Conservation (phyloP, 2,329 filamentous ascomycete genomes). For the Penicillium glabrum region DNA sequence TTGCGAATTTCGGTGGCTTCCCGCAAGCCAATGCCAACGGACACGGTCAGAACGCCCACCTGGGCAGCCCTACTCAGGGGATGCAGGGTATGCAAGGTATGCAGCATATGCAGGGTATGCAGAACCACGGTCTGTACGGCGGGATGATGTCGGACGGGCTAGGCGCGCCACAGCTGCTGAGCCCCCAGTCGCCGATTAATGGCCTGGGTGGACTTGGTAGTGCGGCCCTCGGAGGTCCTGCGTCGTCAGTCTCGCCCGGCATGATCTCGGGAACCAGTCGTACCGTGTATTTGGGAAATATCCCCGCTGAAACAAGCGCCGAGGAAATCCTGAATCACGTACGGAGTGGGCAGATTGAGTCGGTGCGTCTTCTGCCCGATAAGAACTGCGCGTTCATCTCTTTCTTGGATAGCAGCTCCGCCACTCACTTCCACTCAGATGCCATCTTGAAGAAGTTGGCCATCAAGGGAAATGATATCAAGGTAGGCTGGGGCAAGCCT, state of each 20-base stretch:
- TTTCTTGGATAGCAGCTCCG: constrained; percentile 94
- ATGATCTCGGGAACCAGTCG: constrained; percentile 88
- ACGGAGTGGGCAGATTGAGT: constrained; percentile 96
- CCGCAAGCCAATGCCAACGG: constrained; percentile 58
- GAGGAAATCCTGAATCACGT: constrained; percentile 97
- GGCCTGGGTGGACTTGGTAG: constrained; percentile 66
- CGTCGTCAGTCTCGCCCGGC: constrained; percentile 74
- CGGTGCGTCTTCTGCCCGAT: constrained; percentile 92
- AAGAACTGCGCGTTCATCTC: constrained; percentile 99
- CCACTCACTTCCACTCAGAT: constrained; percentile 98
- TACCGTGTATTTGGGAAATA: constrained; percentile 96
- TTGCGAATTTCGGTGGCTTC: constrained; percentile 79
- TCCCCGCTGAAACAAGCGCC: constrained; percentile 93
- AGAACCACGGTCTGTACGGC: constrained; percentile 75
- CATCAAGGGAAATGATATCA: constrained; percentile 98
- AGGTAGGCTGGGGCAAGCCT: constrained; percentile 98
- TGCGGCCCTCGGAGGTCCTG: constrained; percentile 63
- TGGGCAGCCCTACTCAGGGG: constrained; percentile 74
- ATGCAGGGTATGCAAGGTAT: constrained; percentile 53
- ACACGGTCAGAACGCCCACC: constrained; percentile 58
- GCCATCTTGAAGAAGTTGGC: constrained; percentile 99
- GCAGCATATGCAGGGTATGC: constrained; percentile 60
- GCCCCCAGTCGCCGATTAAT: constrained; percentile 81
- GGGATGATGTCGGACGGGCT: constrained; percentile 81
- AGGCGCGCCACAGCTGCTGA: constrained; percentile 76